Base-by-base conservation (phyloP, 225 moss, liverwort and hornwort species). In the Sphagnum tenellum region DNA sequence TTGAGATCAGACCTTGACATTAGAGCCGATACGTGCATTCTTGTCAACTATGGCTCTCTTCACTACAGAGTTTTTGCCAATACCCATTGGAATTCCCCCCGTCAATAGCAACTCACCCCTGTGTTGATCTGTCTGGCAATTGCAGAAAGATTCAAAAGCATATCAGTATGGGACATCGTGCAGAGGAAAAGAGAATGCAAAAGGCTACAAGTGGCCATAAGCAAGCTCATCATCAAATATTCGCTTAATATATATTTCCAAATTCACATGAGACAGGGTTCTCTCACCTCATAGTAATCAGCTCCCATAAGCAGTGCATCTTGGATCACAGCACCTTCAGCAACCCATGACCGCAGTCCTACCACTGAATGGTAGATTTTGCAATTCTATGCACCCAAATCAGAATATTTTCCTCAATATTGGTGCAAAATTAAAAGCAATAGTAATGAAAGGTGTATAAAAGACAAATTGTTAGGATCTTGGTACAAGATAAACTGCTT, bases 301-400 rank as follows among this genome's bases (percentile, higher is more conserved):
- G 98, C 98, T 13, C 98, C 98, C 98, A 98, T 98, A 3, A 98
- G 81, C n/a, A 98, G 87, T 0, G 90, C 93, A 67, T 98, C 98
- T 70, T 98, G 89, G 0, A 98, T 69, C 3, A 98, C 80, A 9
- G 93, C 93, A 67, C 98, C 98, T 73, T 88, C 93, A 4, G 88
- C 85, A 67, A 98, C 88, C 93, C 93, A 90, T 54, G 98, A 98
- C 61, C 98, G 83, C 46, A 98, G 69, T 57, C 98, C 98, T 47
- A 98, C 89, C 55, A 98, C 98, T 9, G 98, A 98, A 63, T 93
- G 93, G 64, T 83, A 90, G 54, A 98, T 98, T 68, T 82, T 98
- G 72, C 90, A 89, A 45, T 86, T 98, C 77, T 86, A 83, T 51
- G 4, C 10, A 52, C 7, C 29, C 29, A 29, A 29, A 29, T 29